Conservation (phyloP, 305 asterid genomes). For the Solanum hybrid region DNA sequence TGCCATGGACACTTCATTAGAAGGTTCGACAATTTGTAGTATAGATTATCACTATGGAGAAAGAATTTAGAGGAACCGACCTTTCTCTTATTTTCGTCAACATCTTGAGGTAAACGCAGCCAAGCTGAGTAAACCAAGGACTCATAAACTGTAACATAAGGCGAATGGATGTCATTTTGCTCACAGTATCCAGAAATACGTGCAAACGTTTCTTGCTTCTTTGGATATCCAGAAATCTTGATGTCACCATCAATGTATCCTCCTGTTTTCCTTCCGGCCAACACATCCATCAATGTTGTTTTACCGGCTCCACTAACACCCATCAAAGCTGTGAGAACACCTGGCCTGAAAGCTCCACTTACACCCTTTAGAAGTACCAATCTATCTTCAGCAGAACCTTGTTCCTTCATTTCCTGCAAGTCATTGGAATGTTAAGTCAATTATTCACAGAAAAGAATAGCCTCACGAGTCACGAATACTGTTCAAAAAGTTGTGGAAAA, state of each 20-base stretch:
- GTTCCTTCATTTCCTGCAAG: slow-evolving; percentile 18
- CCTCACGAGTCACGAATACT: not conserved
- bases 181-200: slow-evolving; percentile 26
- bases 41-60: not conserved
- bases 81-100: slow-evolving; percentile 18
- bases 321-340: slow-evolving; percentile 29
- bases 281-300: slow-evolving; percentile 28
- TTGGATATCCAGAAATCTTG: slow-evolving; percentile 23
- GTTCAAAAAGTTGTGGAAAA: not conserved
- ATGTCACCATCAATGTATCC: slow-evolving; percentile 21
- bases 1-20: not conserved
- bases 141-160: slow-evolving; percentile 25
- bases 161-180: slow-evolving; percentile 25
- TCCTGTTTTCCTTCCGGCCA: slow-evolving; percentile 26
- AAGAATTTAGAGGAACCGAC: slow-evolving; percentile 3
- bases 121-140: slow-evolving; percentile 27
- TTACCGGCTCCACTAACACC: slow-evolving; percentile 30
- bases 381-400: slow-evolving; percentile 16
- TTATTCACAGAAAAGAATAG: not conserved
- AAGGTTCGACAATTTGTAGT: not conserved
- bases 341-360: slow-evolving; percentile 24
- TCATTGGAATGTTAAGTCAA: not conserved
- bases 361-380: slow-evolving; percentile 21
- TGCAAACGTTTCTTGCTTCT: slow-evolving; percentile 26
- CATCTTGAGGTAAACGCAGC: slow-evolving; percentile 21